A percentile compares a stretch with the other conserved stretches of the same genome.
Conservation (phyloP, 148 eudicot species). For the Dianthus caryophyllus region DNA sequence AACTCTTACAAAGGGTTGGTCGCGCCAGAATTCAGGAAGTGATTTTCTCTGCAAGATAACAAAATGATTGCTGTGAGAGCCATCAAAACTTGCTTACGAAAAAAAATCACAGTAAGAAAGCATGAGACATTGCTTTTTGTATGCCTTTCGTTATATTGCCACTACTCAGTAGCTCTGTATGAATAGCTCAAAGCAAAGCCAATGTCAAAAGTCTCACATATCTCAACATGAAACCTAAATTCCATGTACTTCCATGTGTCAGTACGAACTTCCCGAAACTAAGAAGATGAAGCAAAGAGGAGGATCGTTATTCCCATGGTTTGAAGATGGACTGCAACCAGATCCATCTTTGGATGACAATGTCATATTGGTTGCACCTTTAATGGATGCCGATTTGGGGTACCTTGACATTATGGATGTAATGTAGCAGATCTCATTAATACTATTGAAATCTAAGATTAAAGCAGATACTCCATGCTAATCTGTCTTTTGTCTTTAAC, state of each 20-base stretch:
- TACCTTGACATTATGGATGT: too few species aligned
- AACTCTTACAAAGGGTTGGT: constrained; percentile 56
- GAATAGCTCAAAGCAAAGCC: background rate
- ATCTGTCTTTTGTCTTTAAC: too few species aligned
- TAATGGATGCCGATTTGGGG: too few species aligned
- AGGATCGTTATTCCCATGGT: background rate
- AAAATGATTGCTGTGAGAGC: constrained; percentile 14
- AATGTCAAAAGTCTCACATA: constrained; percentile 1
- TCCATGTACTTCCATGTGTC: background rate
- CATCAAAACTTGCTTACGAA: background rate
- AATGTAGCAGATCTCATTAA: too few species aligned
- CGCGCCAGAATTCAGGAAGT: constrained; percentile 93
- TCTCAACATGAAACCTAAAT: background rate
- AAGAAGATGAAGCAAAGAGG: background rate
- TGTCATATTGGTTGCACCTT: too few species aligned
- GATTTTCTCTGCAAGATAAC: constrained; percentile 62
- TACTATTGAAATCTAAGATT: too few species aligned
- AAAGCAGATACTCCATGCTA: too few species aligned
- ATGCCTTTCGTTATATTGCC: too few species aligned
- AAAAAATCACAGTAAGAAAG: too few species aligned
- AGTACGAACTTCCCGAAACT: background rate
- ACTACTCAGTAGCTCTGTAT: too few species aligned
- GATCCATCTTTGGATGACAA: background rate
- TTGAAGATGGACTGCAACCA: background rate
- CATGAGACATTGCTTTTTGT: too few species aligned